Evolutionary conservation across 179 eudicot species (phyloP).

Genomic region (Spinacia oleracea): DNA sequence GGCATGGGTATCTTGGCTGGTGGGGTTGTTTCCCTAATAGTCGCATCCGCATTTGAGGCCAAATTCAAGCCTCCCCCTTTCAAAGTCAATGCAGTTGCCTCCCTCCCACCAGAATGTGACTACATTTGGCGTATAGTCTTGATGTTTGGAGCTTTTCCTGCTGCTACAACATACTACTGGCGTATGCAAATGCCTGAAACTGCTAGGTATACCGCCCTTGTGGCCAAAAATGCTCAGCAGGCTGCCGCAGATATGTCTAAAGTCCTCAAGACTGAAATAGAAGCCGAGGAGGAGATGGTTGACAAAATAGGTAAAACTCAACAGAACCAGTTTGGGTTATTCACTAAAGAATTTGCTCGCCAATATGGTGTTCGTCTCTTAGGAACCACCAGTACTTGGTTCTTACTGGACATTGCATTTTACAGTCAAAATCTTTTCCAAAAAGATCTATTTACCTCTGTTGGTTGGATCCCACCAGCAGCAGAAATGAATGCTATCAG

Average conservation of each 20-base stretch:
- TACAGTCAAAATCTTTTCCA: constrained; percentile 43
- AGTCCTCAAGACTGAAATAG: constrained; percentile 33
- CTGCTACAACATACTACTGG: constrained; percentile 45
- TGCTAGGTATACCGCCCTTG: constrained; percentile 53
- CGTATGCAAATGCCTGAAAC: constrained; percentile 68
- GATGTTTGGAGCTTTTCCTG: constrained; percentile 57
- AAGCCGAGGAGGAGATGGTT: constrained; percentile 30
- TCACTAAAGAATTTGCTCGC: constrained; percentile 22
- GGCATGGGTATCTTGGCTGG: constrained; percentile 46
- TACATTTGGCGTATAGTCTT: constrained; percentile 46
- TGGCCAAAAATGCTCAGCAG: constrained; percentile 47
- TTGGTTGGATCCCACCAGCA: constrained; percentile 35
- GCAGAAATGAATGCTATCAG: constrained; percentile 32
- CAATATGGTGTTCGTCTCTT: constrained; percentile 28
- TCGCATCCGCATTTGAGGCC: constrained; percentile 29
- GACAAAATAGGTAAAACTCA: background rate
- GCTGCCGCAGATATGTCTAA: constrained; percentile 53
- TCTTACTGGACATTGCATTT: constrained; percentile 38
- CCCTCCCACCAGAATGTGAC: constrained; percentile 32
- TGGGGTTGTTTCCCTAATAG: constrained; percentile 38
- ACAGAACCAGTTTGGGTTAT: constrained; percentile 27
- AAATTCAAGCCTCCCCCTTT: constrained; percentile 33
- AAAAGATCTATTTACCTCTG: constrained; percentile 31
- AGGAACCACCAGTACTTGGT: constrained; percentile 40
- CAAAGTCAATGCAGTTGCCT: background rate